Evolutionary conservation across 2,329 filamentous ascomycete species (phyloP).

Genomic region (Stachybotrys chlorohalonatus): DNA sequence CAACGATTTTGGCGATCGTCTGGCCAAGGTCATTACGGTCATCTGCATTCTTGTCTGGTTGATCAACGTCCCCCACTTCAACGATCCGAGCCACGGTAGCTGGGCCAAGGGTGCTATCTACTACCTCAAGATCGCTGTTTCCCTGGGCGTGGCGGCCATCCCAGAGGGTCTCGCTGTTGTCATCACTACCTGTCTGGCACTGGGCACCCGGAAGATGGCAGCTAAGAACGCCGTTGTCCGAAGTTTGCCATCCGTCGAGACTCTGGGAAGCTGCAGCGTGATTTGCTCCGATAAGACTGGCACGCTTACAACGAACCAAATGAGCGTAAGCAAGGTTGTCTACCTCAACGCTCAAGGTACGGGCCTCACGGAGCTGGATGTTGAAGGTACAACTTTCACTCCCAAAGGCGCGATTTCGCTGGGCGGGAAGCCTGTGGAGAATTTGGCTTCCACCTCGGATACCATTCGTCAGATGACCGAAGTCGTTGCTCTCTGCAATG

Average conservation of each 20-base stretch:
- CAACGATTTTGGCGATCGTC: conserved; percentile 91
- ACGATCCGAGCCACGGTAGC: conserved; percentile 82
- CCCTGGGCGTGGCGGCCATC: conserved; percentile 93
- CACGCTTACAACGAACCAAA: conserved; percentile 96
- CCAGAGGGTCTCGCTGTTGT: conserved; percentile 96
- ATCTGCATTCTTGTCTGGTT: conserved; percentile 97
- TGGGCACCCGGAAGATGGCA: conserved; percentile 97
- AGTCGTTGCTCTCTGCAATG: conserved; percentile 76
- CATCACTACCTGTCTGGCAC: conserved; percentile 94
- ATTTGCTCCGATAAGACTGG: conserved; percentile 99
- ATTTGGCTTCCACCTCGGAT: conserved; percentile 61
- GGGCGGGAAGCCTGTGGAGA: conserved; percentile 57
- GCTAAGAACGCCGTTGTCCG: conserved; percentile 96
- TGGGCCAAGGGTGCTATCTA: conserved; percentile 98
- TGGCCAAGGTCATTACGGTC: conserved; percentile 96
- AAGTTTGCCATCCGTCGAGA: conserved; percentile 93
- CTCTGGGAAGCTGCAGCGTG: conserved; percentile 95
- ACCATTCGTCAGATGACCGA: conserved; percentile 73
- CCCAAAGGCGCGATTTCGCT: conserved; percentile 67
- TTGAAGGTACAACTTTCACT: conserved; percentile 88
- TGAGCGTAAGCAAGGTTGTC: conserved; percentile 93
- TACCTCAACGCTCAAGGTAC: conserved; percentile 67
- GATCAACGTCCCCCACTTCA: conserved; percentile 97
- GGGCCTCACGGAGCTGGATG: conserved; percentile 74
- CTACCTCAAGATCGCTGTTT: conserved; percentile 98